Conservation (phyloP, 768 basidiomycete species). For the Artomyces pyxidatus region DNA sequence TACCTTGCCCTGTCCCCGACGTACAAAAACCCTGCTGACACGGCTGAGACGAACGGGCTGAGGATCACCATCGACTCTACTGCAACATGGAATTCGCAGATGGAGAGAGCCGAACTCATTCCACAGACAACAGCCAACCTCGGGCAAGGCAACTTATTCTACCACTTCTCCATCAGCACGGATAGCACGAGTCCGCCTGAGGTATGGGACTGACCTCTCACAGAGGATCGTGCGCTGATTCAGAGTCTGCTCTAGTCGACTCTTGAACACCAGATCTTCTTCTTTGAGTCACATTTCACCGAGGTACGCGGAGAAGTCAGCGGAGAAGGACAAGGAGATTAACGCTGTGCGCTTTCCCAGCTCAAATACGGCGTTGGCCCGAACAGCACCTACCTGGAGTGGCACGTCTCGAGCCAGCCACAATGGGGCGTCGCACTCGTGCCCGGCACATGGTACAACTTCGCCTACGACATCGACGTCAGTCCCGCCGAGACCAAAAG, state of each 20-base stretch:
- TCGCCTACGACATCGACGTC: slow-evolving; percentile 58
- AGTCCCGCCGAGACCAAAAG: slow-evolving; percentile 15
- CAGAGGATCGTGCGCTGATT: background rate
- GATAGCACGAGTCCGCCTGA: slow-evolving; percentile 42
- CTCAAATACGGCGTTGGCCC: slow-evolving; percentile 50
- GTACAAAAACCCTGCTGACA: slow-evolving; percentile 54
- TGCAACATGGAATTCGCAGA: slow-evolving; percentile 47
- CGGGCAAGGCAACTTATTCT: slow-evolving; percentile 49
- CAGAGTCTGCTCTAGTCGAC: slow-evolving; percentile 29
- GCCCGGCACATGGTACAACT: slow-evolving; percentile 54
- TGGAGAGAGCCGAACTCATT: slow-evolving; percentile 26
- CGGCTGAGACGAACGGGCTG: slow-evolving; percentile 40
- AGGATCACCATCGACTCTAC: slow-evolving; percentile 47
- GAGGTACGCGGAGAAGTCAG: too few species aligned
- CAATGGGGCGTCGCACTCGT: slow-evolving; percentile 46
- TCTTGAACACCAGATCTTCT: slow-evolving; percentile 51
- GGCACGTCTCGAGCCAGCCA: slow-evolving; percentile 38
- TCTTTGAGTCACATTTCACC: slow-evolving; percentile 60
- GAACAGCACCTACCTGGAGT: slow-evolving; percentile 40
- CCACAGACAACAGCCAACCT: slow-evolving; percentile 43
- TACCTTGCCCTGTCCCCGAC: slow-evolving; percentile 43
- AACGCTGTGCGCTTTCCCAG: slow-evolving; percentile 25
- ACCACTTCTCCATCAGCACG: slow-evolving; percentile 52
- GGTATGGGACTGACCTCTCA: slow-evolving; percentile 23
- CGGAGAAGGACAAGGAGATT: too few species aligned